A percentile compares a stretch with the other conserved stretches of the same genome.
Evolutionary conservation across 371 early-diverging fungal genomes (phyloP).

Genomic region (Mucor lusitanicus): DNA sequence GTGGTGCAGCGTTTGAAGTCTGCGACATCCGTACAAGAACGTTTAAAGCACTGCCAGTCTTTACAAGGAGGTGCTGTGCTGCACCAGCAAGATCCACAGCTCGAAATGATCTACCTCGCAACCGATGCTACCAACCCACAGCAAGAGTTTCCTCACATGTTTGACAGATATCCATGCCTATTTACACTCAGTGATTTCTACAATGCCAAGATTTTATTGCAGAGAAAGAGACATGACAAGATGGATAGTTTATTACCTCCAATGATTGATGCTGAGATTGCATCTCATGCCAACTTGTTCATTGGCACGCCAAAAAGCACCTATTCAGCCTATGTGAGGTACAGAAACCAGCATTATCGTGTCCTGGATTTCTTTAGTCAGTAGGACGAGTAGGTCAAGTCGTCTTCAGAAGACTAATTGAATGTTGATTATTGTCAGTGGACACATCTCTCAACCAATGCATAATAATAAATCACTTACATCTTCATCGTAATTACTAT

Average conservation of each 20-base stretch:
- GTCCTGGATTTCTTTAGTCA: not conserved
- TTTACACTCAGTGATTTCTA: constrained; percentile 52
- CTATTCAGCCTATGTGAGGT: constrained; percentile 39
- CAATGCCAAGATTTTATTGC: constrained; percentile 21
- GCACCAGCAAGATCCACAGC: not conserved
- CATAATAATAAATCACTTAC: constrained; percentile 20
- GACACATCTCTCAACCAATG: not conserved
- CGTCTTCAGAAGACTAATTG: constrained; percentile 36
- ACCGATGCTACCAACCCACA: constrained; percentile 54
- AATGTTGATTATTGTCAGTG: not conserved
- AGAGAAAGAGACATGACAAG: not conserved
- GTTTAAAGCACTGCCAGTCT: not conserved
- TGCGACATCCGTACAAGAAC: not conserved
- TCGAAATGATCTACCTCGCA: constrained; percentile 51
- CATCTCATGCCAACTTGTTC: constrained; percentile 33
- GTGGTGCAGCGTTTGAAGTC: not conserved
- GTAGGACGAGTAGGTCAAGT: constrained; percentile 29
- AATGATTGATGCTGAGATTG: constrained; percentile 45
- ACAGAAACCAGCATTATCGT: constrained; percentile 16
- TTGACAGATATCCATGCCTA: constrained; percentile 46
- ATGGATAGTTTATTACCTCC: constrained; percentile 25
- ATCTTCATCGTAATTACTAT: constrained; percentile 35
- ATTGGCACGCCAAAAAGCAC: constrained; percentile 43
- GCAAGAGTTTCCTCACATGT: constrained; percentile 23
- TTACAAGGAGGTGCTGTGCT: not conserved